Evolutionary conservation across 192 early-diverging fungal species (phyloP), one percentile per base, ranked within the genome.

Genomic region (Pecoramyces ruminantium): DNA sequence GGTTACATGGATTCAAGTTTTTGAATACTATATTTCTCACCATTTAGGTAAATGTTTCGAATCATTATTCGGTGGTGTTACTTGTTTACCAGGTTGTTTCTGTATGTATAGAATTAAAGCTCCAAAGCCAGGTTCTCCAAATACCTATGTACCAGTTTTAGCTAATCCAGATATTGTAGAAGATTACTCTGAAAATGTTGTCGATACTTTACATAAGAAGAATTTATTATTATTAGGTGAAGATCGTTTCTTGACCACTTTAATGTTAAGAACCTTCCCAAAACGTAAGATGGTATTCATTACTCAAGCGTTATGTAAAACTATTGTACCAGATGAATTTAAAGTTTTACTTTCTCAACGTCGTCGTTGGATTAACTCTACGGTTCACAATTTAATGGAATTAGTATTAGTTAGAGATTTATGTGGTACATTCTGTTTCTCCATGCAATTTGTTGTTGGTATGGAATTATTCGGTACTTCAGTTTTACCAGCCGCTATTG

Each of bases 1-100:
- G 93, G 94, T 96, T 9, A 94, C 95, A 2, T 92, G 91, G 86
- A 99, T 99, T 84, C 93, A 82, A 88, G 97, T 99, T 16, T 99
- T 95, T 82, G 97, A 99, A 88, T 99, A 99, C 88, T 99, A 95
- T 84, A 98, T 97, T 81, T 96, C 95, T 39, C 97, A 99, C 83
- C 96, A 99, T 84, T 89, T 98, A 81, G 92, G 92, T 80, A 95
- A 96, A 85, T 93, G 95, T 1, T 98, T 98, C 83, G 97, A 98
- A 87, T 93, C 93, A 11, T 89, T 96, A 42, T 98, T 97, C 90
- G 97, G 97, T 85, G 95, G 95, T 90, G 97, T 98, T 27, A 98
- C 97, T 9, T 98, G 97, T 89, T 83, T 98, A 34, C 97, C 97
- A 21, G 87, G 87, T 29, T 97, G 97, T 85, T 98, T 98, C 90